A percentile compares a stretch with the other conserved stretches of the same genome.
These are phyloP conservation scores for Colletotrichum australisinense DNA, from an alignment of 2,329 filamentous ascomycete genomes.

Conservation along the genomic window DNA sequence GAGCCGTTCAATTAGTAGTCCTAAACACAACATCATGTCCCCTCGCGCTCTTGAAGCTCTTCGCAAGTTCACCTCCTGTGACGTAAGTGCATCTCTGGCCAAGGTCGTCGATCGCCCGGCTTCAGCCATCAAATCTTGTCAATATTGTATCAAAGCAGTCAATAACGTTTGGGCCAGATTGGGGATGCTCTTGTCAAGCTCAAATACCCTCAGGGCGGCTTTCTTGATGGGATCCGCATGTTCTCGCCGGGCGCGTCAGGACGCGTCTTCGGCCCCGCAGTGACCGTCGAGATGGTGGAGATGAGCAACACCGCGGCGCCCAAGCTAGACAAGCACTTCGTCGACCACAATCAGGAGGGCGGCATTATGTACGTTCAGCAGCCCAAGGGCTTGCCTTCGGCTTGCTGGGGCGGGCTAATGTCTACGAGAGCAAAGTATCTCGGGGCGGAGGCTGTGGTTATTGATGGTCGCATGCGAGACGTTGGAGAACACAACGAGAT, in stretches of 20 bases:
- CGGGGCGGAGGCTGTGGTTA: conserved; percentile 40
- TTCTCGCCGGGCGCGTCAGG: conserved; percentile 40
- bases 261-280: conserved; percentile 43
- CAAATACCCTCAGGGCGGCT: conserved; percentile 43
- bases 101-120: neutral
- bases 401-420: conserved; percentile 46
- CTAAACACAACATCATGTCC: neutral
- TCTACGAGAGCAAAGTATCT: conserved; percentile 43
- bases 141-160: too few relatives aligned
- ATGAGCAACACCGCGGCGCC: conserved; percentile 40
- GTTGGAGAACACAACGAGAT: conserved; percentile 43
- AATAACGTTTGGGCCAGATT: neutral
- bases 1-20: too few relatives aligned
- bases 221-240: conserved; percentile 40
- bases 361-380: conserved; percentile 45
- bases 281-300: conserved; percentile 45
- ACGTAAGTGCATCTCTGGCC: conserved; percentile 10
- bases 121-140: too few relatives aligned
- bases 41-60: conserved; percentile 2
- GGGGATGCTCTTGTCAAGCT: conserved; percentile 44
- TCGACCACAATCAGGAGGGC: conserved; percentile 41
- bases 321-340: conserved; percentile 42
- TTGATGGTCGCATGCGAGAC: conserved; percentile 44
- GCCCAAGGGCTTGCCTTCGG: conserved; percentile 40
- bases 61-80: conserved; percentile 24